Base-by-base conservation (phyloP, 495 filamentous ascomycete species). In the Aspergillus egyptiacus region DNA sequence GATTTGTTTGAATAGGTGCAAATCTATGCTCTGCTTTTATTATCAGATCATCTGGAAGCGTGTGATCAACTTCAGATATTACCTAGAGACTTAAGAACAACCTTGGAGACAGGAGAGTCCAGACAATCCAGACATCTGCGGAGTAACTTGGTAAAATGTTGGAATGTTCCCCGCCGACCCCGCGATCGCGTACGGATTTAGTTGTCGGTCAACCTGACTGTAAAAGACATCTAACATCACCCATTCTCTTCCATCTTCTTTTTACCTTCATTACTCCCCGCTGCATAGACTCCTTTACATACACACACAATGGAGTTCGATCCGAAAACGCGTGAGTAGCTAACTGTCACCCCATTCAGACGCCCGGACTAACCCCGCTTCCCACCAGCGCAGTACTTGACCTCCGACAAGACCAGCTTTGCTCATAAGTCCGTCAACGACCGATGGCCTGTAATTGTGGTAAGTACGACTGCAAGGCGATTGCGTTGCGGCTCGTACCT, bases 371-470 rank as follows among this genome's bases (percentile, higher is more conserved):
- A 42, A 63, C 46, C 54, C 49, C 54, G 38, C 43, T 32, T 30
- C 39, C 28, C 34, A 20, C 31, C 8, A 96, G 89, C 84, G n/a
- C 81, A 77, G 38, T 91, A 84, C 61, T 72, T 70, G 48, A 96
- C 87, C 42, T 79, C 80, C 50, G 89, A 96, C 73, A 79, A 77
- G 57, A 86, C 74, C 13, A 96, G 90, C 44, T 97, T 97, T 59
- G 93, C 86, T 42, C 91, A 80, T 58, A 58, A 82, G 53, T 93
- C 91, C 15, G 89, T 83, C 18, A 76, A 83, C 53, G 84, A 90
- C 33, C 78, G 93, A 60, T 97, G 93, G 93, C 93, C 93, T 7
- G 75, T 95, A 33, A 97, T 98, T 60, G 66, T 98, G 39, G 91
- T 95, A 54, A 60, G 80, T 58, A 47, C 15, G 18, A 8, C 15